Conservation (phyloP, 352 stramenopile genomes). For the Globisporangium radiosum region DNA sequence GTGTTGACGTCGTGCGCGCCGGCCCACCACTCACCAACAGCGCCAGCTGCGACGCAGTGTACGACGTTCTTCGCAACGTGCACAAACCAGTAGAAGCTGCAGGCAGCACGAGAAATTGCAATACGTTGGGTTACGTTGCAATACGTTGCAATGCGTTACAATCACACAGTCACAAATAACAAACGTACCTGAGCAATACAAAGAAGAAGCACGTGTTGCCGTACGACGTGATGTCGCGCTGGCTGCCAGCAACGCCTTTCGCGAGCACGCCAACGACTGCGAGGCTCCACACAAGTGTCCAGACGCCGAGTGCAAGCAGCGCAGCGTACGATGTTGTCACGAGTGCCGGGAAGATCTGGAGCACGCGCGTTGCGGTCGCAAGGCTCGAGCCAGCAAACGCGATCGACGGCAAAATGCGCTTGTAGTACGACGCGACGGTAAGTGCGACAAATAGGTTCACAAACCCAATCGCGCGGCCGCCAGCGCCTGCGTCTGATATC, state of each 20-base stretch:
- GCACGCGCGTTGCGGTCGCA: slow-evolving; percentile 54
- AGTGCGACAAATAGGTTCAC: slow-evolving; percentile 75
- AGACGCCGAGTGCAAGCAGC: slow-evolving; percentile 50
- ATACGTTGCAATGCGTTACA: no score
- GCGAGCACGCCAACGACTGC: slow-evolving; percentile 68
- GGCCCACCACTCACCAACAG: slow-evolving; percentile 85
- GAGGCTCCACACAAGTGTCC: slow-evolving; percentile 73
- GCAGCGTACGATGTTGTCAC: slow-evolving; percentile 62
- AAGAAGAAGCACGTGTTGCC: slow-evolving; percentile 81
- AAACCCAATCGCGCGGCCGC: slow-evolving; percentile 76
- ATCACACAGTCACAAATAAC: background rate
- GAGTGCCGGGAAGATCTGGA: slow-evolving; percentile 69
- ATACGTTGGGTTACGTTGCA: background rate
- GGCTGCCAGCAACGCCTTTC: slow-evolving; percentile 30
- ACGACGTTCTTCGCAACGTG: slow-evolving; percentile 82
- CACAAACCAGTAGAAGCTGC: slow-evolving; percentile 80
- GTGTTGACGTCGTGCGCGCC: slow-evolving; percentile 65
- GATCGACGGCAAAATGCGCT: slow-evolving; percentile 50
- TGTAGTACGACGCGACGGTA: slow-evolving; percentile 61
- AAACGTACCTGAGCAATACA: slow-evolving; percentile 68
- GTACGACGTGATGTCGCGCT: slow-evolving; percentile 54
- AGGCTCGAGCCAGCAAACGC: slow-evolving; percentile 80
- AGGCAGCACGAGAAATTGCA: background rate
- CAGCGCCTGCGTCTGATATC: slow-evolving; percentile 67
- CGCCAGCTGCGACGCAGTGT: slow-evolving; percentile 75